These are phyloP conservation scores for Aspergillus oerlinghausenensis DNA, from an alignment of 2,329 filamentous ascomycete species.

Conservation along the genomic window DNA sequence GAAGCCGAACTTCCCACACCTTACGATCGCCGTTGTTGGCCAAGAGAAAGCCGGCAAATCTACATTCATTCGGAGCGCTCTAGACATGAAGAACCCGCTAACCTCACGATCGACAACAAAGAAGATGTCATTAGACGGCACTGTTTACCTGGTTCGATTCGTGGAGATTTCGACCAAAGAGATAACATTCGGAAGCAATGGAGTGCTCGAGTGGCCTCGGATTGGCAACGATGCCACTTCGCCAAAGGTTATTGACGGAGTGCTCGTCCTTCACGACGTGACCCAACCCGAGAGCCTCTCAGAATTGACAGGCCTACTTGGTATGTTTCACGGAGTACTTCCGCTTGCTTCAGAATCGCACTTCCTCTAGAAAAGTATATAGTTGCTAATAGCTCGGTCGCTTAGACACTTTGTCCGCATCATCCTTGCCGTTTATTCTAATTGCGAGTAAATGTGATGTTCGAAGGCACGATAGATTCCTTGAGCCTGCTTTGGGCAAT, in stretches of 20 bases:
- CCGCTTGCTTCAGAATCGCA: background rate
- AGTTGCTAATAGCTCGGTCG: constrained; percentile 7
- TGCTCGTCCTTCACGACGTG: constrained; percentile 82
- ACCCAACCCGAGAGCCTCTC: constrained; percentile 70
- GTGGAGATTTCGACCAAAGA: constrained; percentile 53
- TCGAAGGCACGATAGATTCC: constrained; percentile 62
- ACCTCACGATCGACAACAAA: constrained; percentile 42
- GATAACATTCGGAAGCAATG: constrained; percentile 47
- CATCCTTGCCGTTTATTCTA: constrained; percentile 70
- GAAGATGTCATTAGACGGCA: constrained; percentile 54
- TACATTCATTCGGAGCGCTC: constrained; percentile 54
- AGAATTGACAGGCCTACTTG: constrained; percentile 69
- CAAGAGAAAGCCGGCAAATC: constrained; percentile 54
- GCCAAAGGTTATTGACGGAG: constrained; percentile 70
- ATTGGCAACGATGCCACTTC: constrained; percentile 60
- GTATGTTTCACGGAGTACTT: constrained; percentile 52
- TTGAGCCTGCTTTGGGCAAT: constrained; percentile 67
- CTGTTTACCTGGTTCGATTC: constrained; percentile 53
- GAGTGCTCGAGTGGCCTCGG: constrained; percentile 48
- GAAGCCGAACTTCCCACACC: constrained; percentile 43
- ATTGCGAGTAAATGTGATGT: constrained; percentile 89
- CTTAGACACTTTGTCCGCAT: constrained; percentile 68
- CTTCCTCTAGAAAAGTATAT: background rate
- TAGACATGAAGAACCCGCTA: constrained; percentile 48
- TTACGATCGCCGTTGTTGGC: constrained; percentile 57